These are phyloP conservation scores for Stephanodiscus triporus DNA, from an alignment of 108 stramenopile species.

Conservation along the genomic window DNA sequence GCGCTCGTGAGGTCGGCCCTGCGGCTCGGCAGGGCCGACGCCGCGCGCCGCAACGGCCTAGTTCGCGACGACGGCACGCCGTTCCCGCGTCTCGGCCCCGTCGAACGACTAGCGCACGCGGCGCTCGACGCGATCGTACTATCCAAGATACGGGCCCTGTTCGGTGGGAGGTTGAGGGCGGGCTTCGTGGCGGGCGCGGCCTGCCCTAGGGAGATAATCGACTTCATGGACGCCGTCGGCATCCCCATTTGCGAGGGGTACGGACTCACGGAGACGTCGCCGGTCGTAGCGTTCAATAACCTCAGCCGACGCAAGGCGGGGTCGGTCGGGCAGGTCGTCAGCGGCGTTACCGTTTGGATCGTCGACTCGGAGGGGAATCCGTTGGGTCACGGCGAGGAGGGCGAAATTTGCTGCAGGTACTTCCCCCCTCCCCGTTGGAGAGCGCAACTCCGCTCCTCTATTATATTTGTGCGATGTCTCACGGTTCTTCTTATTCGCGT, in stretches of 20 bases:
- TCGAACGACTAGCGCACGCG: slow-evolving; percentile 54
- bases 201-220: slow-evolving; percentile 81
- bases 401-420: too few relatives aligned
- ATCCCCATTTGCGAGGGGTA: slow-evolving; percentile 92
- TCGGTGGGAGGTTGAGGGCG: slow-evolving; percentile 85
- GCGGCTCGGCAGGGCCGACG: slow-evolving; percentile 62
- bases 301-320: slow-evolving; percentile 70
- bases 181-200: slow-evolving; percentile 92
- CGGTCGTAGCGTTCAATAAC: slow-evolving; percentile 82
- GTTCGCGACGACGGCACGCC: slow-evolving; percentile 2
- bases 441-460: slow-evolving; percentile 93
- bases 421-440: slow-evolving; percentile 59
- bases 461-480: slow-evolving; percentile 7
- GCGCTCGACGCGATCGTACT: slow-evolving; percentile 83
- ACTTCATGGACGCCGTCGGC: slow-evolving; percentile 92
- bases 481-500: neutral
- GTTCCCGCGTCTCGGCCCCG: slow-evolving; percentile 46
- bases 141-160: slow-evolving; percentile 86
- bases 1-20: slow-evolving; percentile 77
- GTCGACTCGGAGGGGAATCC: slow-evolving; percentile 69
- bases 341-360: slow-evolving; percentile 75
- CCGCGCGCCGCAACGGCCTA: slow-evolving; percentile 47
- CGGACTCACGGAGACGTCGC: slow-evolving; percentile 94
- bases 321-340: slow-evolving; percentile 75
- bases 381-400: slow-evolving; percentile 20